phyloP scores from a whole-genome alignment of 805 yeast genomes.

The Phaffomyces thermotolerans region DNA sequence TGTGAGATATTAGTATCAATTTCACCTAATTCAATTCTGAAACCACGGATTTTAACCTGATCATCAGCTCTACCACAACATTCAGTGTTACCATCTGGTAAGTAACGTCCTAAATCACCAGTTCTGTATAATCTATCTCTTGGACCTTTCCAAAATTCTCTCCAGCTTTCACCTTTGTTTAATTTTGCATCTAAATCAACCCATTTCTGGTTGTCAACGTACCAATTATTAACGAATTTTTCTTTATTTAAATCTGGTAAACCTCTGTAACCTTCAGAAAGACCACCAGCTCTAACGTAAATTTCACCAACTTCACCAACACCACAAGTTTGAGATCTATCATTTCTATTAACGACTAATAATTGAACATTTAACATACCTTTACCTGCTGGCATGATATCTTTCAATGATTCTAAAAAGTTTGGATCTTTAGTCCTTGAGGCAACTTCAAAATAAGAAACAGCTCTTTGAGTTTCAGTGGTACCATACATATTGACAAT shows the following conservation, averaged over 20 bases:
- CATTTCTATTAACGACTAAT: conserved; percentile 86
- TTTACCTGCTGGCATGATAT: conserved; percentile 96
- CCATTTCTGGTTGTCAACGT: conserved; percentile 63
- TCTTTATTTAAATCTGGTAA: conserved; percentile 81
- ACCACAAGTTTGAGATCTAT: conserved; percentile 87
- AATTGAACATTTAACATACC: conserved; percentile 96
- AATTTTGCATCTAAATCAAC: conserved; percentile 41
- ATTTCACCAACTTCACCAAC: conserved; percentile 99
- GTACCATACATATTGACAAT: conserved; percentile 99
- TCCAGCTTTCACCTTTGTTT: conserved; percentile 50
- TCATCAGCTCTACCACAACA: conserved; percentile 99
- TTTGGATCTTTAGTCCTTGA: conserved; percentile 60
- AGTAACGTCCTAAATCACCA: conserved; percentile 94
- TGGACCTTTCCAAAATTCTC: conserved; percentile 83
- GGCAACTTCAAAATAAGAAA: conserved; percentile 85
- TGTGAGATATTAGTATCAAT: conserved; percentile 96
- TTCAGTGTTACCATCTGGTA: conserved; percentile 96
- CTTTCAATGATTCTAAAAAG: conserved; percentile 79
- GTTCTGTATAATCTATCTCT: conserved; percentile 94
- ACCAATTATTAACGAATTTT: conserved; percentile 92
- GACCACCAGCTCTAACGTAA: conserved; percentile 96
- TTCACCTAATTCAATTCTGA: conserved; percentile 96
- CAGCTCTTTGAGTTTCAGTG: conserved; percentile 98
- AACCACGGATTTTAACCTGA: conserved; percentile 97
- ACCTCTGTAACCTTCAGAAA: conserved; percentile 93